Evolutionary conservation across 805 yeast species (phyloP).

Genomic region (Saturnispora gosingensis): DNA sequence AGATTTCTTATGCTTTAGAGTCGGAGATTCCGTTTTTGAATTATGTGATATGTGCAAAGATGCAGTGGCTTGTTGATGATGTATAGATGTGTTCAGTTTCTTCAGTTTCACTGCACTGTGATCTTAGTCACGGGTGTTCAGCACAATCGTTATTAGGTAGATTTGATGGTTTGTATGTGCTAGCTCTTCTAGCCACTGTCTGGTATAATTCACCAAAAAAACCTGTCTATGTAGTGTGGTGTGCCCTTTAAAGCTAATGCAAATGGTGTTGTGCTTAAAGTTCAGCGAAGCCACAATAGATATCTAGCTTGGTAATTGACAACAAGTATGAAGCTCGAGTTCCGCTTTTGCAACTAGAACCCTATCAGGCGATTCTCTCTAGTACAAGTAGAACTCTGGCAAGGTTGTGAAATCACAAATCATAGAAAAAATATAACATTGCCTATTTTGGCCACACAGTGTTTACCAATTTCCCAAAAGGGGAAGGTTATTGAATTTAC

Average conservation of each 20-base stretch:
- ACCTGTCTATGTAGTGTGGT: not conserved
- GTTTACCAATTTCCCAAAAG: conserved; percentile 13
- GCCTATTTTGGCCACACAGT: not conserved
- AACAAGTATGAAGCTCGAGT: conserved; percentile 11
- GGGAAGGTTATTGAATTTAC: conserved; percentile 8
- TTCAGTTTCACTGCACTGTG: no score
- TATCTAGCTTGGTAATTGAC: not conserved
- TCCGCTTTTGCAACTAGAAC: not conserved
- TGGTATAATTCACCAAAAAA: not conserved
- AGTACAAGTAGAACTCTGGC: not conserved
- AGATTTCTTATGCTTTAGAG: not conserved
- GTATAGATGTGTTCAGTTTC: not conserved
- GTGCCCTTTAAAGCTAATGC: not conserved
- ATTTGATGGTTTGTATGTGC: not conserved
- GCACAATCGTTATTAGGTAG: not conserved
- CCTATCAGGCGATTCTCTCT: not conserved
- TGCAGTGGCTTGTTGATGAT: not conserved
- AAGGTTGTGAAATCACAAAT: not conserved
- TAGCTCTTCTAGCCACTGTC: not conserved
- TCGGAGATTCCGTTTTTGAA: not conserved
- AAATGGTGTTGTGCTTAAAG: not conserved
- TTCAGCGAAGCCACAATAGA: not conserved
- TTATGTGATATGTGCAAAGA: not conserved
- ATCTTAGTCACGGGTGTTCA: no score
- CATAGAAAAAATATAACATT: not conserved